Conservation (phyloP, 2,329 filamentous ascomycete species). For the Botryotinia calthae region DNA sequence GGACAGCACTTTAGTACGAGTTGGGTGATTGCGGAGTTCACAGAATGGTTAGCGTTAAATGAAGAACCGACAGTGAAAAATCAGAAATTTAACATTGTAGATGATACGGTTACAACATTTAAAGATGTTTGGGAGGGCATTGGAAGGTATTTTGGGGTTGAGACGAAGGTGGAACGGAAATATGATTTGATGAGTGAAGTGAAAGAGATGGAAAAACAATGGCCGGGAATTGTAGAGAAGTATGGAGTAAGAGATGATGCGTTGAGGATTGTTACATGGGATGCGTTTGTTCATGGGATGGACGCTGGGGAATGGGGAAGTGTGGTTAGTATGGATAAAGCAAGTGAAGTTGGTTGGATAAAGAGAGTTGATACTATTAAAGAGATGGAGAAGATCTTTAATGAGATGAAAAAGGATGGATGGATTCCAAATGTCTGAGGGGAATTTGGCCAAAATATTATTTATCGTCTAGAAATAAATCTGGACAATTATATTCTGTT, state of each 20-base stretch:
- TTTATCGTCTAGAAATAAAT: not conserved
- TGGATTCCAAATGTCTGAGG: constrained; percentile 1
- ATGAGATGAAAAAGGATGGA: constrained; percentile 15
- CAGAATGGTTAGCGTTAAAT: constrained; percentile 7
- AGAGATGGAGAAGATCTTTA: constrained; percentile 16
- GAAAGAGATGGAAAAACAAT: not conserved
- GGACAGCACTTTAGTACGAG: constrained; percentile 11
- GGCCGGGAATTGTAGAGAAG: not conserved
- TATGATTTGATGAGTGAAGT: constrained; percentile 12
- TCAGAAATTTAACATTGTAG: constrained; percentile 17
- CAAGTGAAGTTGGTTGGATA: constrained; percentile 10
- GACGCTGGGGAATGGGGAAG: constrained; percentile 10
- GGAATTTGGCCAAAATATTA: not conserved
- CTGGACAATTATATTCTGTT: not conserved
- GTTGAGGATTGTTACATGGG: constrained; percentile 8
- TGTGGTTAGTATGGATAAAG: constrained; percentile 16
- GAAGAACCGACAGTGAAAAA: not conserved
- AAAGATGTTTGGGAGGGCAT: constrained; percentile 5
- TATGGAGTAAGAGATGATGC: constrained; percentile 2
- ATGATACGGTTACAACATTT: constrained; percentile 14
- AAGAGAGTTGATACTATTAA: constrained; percentile 6
- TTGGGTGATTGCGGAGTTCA: not conserved
- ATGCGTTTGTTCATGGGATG: constrained; percentile 12
- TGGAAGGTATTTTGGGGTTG: constrained; percentile 8
- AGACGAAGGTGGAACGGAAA: not conserved